Evolutionary conservation across 2,329 filamentous ascomycete genomes (phyloP).

Genomic region (Colletotrichum agaves): DNA sequence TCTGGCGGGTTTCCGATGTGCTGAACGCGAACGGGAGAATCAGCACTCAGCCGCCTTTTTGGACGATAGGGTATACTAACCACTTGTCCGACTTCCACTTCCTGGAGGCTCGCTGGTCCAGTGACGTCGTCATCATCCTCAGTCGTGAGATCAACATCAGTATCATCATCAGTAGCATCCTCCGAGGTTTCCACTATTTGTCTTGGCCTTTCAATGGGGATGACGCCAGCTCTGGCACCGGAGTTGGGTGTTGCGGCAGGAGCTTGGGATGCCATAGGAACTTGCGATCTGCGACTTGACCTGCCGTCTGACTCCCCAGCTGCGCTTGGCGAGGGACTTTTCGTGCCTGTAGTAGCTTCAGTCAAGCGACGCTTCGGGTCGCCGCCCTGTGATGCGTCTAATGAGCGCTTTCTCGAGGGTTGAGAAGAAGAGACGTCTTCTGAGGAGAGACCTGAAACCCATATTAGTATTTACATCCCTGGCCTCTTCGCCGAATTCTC

Average conservation of each 20-base stretch:
- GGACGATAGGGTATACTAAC: too few species aligned
- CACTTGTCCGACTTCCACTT: too few species aligned
- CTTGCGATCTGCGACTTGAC: background rate
- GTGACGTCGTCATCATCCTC: constrained; percentile 18
- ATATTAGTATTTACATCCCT: too few species aligned
- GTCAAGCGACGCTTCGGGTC: constrained; percentile 15
- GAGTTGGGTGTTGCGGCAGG: background rate
- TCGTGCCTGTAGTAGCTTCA: background rate
- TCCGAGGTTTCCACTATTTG: background rate
- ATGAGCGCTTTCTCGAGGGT: constrained; percentile 16
- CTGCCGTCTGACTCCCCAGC: background rate
- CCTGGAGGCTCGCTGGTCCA: too few species aligned
- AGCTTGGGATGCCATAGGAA: background rate
- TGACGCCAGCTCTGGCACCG: background rate
- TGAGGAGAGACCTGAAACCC: too few species aligned
- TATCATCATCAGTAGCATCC: constrained; percentile 33
- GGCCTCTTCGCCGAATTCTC: too few species aligned
- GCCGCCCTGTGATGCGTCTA: background rate
- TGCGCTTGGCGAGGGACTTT: background rate
- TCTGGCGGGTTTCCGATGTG: background rate
- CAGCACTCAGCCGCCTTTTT: background rate
- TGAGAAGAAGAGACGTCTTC: background rate
- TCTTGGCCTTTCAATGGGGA: background rate
- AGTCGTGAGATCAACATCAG: constrained; percentile 5
- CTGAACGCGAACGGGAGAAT: background rate